Evolutionary conservation across 768 basidiomycete species (phyloP).

Genomic region (Tulasnella sp.): DNA sequence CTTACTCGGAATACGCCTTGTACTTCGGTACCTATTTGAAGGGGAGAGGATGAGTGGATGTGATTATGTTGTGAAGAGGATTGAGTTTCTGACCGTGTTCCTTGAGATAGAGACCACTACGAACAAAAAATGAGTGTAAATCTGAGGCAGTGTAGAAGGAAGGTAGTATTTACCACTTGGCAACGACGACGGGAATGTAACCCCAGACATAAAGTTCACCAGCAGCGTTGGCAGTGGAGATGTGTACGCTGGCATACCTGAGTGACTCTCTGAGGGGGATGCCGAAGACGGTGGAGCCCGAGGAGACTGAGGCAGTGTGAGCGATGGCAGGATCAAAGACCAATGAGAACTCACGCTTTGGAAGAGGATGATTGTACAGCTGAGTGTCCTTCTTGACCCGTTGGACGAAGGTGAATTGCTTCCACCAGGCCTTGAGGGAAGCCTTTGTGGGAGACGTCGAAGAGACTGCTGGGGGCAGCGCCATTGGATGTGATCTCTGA

Average conservation of each 20-base stretch:
- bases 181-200: conserved; percentile 91
- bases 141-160: conserved; percentile 6
- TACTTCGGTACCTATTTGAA: conserved; percentile 49
- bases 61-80: not conserved
- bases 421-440: conserved; percentile 71
- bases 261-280: conserved; percentile 74
- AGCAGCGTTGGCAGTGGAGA: conserved; percentile 72
- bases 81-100: conserved; percentile 51
- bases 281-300: conserved; percentile 49
- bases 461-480: conserved; percentile 10
- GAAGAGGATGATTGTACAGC: conserved; percentile 21
- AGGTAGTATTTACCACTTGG: conserved; percentile 58
- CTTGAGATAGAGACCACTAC: conserved; percentile 84
- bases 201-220: conserved; percentile 87
- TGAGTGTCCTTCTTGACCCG: conserved; percentile 40
- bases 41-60: not conserved
- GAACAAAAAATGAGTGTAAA: not conserved
- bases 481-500: conserved; percentile 15
- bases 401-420: conserved; percentile 55
- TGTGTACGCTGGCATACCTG: conserved; percentile 80
- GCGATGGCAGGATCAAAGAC: not conserved
- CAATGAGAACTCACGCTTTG: conserved; percentile 29
- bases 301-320: conserved; percentile 5
- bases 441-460: conserved; percentile 29
- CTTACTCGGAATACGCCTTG: conserved; percentile 91